Conservation (phyloP, 1,139 yeast species). For the Keqinozyma sinolaborantium region DNA sequence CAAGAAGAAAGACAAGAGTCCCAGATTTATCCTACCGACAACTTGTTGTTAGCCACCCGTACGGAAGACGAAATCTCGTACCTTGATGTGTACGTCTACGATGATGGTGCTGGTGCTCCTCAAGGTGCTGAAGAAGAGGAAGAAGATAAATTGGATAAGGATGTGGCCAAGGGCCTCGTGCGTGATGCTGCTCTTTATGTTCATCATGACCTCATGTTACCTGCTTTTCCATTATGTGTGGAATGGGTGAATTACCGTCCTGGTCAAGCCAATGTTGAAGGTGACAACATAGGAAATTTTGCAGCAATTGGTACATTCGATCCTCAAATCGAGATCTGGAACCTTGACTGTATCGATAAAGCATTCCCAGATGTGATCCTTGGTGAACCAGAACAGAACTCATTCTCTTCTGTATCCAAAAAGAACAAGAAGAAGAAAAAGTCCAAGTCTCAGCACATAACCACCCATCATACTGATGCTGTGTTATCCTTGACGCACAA, state of each 20-base stretch:
- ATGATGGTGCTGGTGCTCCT: constrained; percentile 87
- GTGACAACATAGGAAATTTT: constrained; percentile 66
- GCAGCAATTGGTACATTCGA: constrained; percentile 98
- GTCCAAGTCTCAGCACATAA: constrained; percentile 49
- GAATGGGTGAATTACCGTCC: constrained; percentile 90
- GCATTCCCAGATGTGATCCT: constrained; percentile 92
- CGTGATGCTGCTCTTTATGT: constrained; percentile 80
- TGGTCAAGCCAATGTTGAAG: constrained; percentile 29
- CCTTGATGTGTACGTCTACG: constrained; percentile 90
- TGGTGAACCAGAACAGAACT: constrained; percentile 67
- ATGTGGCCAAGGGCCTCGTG: constrained; percentile 64
- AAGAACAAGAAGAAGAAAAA: constrained; percentile 52
- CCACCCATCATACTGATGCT: constrained; percentile 90
- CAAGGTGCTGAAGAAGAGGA: constrained; percentile 60
- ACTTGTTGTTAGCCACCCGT: constrained; percentile 83
- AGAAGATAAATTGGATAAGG: constrained; percentile 58
- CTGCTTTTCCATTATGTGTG: constrained; percentile 94
- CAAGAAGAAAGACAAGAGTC: constrained; percentile 76
- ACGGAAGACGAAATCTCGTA: constrained; percentile 95
- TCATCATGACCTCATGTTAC: constrained; percentile 95
- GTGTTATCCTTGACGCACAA: constrained; percentile 86
- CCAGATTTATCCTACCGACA: constrained; percentile 88
- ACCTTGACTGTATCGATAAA: constrained; percentile 85
- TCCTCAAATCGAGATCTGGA: constrained; percentile 97
- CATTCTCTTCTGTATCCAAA: constrained; percentile 35